phyloP scores from a whole-genome alignment of 1,139 yeast genomes.

The Trichomonascaceae sp. region DNA sequence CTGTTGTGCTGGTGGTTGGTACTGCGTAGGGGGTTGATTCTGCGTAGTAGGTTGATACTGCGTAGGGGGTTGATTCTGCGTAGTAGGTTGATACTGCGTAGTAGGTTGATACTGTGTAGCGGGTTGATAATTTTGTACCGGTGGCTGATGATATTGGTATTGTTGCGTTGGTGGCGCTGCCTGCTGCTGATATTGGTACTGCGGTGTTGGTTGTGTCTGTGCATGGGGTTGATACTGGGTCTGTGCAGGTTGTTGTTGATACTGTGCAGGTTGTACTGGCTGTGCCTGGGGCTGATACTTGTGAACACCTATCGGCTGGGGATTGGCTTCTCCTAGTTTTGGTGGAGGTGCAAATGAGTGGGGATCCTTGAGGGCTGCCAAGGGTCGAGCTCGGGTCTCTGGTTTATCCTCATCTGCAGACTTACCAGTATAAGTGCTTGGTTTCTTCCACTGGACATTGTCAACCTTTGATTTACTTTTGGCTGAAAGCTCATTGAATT shows the following conservation, averaged over 20 bases:
- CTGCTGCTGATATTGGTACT: conserved; percentile 5
- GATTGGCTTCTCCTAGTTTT: conserved; percentile 17
- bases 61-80: neutral
- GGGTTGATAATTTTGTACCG: neutral
- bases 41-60: neutral
- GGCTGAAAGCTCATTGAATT: conserved; percentile 10
- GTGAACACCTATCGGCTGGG: conserved; percentile 10
- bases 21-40: neutral
- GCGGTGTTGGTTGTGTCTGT: conserved; percentile 3
- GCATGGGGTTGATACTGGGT: conserved; percentile 10
- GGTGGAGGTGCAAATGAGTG: conserved; percentile 44
- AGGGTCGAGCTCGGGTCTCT: conserved; percentile 20
- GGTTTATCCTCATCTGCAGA: conserved; percentile 1
- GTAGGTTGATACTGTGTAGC: conserved; percentile 1
- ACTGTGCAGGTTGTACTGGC: conserved; percentile 5
- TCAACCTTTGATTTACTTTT: conserved; percentile 9
- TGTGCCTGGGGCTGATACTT: conserved; percentile 8
- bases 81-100: neutral
- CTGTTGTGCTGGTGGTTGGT: conserved; percentile 3
- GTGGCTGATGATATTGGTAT: neutral
- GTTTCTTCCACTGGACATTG: conserved; percentile 11
- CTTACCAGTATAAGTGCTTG: conserved; percentile 3
- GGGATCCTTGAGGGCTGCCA: conserved; percentile 28
- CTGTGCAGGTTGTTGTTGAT: conserved; percentile 5
- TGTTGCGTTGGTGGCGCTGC: conserved; percentile 3